Base-by-base conservation (phyloP, 139 green algal genomes). In the Auxenochlorella pyrenoidosa region DNA sequence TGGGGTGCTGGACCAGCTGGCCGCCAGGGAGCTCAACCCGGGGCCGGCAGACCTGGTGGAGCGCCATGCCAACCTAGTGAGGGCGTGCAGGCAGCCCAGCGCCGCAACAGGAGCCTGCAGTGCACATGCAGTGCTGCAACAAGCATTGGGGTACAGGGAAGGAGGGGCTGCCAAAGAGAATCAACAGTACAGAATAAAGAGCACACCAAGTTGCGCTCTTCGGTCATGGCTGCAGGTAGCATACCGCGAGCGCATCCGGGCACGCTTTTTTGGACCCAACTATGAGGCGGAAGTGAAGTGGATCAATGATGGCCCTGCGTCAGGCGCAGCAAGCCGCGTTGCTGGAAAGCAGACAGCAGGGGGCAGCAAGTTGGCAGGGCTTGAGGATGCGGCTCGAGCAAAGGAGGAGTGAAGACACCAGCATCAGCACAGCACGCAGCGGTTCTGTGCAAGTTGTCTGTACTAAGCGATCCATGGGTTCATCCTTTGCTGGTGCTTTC, bases 1-100 rank as follows among this genome's bases (percentile, higher is more conserved):
- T 30, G 78, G 78, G 10, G 78, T 71, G n/a, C 51, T 83, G n/a
- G 78, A 83, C 34, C 78, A 83, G 44, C 36, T 71, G 51, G 51
- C 34, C 2, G 51, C 44, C 18, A 32, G 43, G 36, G 76, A 38
- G 43, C 47, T 82, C 30, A 82, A 82, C 76, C 47, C 76, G 1
- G 43, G 18, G 47, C 76, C 68, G 44, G n/a, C 44, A 5, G 76
- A 68, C 30, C 44, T 65, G 47, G 30, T 65, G n/a, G 44, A 34
- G 6, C 30, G 28, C 5, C 47, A 65, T 32, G 41, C 76, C 44
- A 82, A 63, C 18, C 76, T 82, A 47, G 76, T 82, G 76, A 38
- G 76, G 13, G 24, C 5, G 13, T 38, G 6, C 47, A 6, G 47
- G 8, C 47, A 54, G 47, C 8, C 47, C 47, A 10, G 47, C 10